Evolutionary conservation across 139 green algal species (phyloP).

Genomic region (Tetraselmis chui): DNA sequence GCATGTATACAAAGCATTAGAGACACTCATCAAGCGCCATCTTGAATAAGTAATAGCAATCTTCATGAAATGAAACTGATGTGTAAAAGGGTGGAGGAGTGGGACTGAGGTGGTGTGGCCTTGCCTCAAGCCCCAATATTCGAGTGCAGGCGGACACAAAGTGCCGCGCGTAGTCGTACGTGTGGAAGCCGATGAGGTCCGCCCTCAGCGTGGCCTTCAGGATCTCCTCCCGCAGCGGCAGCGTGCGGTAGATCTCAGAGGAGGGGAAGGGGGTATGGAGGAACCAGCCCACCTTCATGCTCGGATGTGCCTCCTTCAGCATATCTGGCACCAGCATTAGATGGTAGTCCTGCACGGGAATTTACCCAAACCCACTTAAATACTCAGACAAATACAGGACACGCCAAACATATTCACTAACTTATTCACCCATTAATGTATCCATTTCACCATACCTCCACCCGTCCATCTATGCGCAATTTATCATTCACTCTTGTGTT

Average conservation of each 20-base stretch:
- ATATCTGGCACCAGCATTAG: conserved; percentile 87
- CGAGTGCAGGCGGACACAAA: conserved; percentile 88
- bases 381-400: too few relatives aligned
- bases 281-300: conserved; percentile 88
- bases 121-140: conserved; percentile 86
- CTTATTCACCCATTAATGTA: too few relatives aligned
- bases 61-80: background rate
- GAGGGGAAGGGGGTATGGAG: conserved; percentile 87
- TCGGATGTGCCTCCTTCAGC: conserved; percentile 74
- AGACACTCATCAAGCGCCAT: too few relatives aligned
- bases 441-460: too few relatives aligned
- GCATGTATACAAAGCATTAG: too few relatives aligned
- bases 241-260: conserved; percentile 77
- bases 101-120: too few relatives aligned
- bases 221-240: conserved; percentile 80
- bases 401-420: too few relatives aligned
- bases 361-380: too few relatives aligned
- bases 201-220: conserved; percentile 72
- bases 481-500: too few relatives aligned
- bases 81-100: background rate
- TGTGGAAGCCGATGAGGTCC: conserved; percentile 90
- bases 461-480: too few relatives aligned
- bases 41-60: too few relatives aligned
- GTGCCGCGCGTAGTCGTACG: conserved; percentile 92
- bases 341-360: conserved; percentile 98